Conservation (phyloP, 176 grass and related monocot genomes). For the Musa schizocarpa region DNA sequence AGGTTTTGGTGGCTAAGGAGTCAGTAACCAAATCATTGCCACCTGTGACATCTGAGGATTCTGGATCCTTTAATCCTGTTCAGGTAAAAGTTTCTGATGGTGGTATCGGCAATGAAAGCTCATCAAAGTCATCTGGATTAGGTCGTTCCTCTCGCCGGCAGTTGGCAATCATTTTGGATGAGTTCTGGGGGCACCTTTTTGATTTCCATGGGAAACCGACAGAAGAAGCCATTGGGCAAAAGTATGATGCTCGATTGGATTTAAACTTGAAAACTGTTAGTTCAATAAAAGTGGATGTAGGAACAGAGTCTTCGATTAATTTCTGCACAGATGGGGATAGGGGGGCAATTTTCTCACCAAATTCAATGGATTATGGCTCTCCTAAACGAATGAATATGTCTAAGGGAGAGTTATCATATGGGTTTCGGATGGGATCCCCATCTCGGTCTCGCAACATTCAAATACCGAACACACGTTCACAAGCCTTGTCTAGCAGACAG, state of each 20-base stretch:
- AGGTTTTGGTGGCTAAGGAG: constrained; percentile 37
- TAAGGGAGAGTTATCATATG: constrained; percentile 63
- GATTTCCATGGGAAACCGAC: constrained; percentile 88
- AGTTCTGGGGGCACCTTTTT: constrained; percentile 95
- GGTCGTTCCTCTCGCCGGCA: constrained; percentile 83
- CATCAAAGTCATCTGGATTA: constrained; percentile 78
- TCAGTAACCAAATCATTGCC: constrained; percentile 21
- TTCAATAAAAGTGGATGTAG: constrained; percentile 42
- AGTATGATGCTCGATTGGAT: constrained; percentile 61
- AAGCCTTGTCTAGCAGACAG: constrained; percentile 39
- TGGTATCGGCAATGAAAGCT: constrained; percentile 54
- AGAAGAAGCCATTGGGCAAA: constrained; percentile 58
- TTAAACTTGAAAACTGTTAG: constrained; percentile 55
- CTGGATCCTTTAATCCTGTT: constrained; percentile 45
- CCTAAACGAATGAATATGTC: constrained; percentile 31
- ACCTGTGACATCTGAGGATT: constrained; percentile 35
- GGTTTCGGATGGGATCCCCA: constrained; percentile 47
- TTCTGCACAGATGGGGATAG: constrained; percentile 38
- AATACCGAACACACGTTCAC: constrained; percentile 35
- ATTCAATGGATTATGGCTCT: constrained; percentile 33
- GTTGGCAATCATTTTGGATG: constrained; percentile 66
- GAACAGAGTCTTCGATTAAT: constrained; percentile 50
- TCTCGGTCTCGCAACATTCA: constrained; percentile 74
- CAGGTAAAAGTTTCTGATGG: constrained; percentile 49
- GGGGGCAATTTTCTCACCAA: constrained; percentile 28